Percentiles rank a stretch among this genome's conserved stretches.
These are phyloP conservation scores for Cutaneotrichosporon sp. DNA, from an alignment of 1,284 basidiomycete genomes.

Conservation along the genomic window DNA sequence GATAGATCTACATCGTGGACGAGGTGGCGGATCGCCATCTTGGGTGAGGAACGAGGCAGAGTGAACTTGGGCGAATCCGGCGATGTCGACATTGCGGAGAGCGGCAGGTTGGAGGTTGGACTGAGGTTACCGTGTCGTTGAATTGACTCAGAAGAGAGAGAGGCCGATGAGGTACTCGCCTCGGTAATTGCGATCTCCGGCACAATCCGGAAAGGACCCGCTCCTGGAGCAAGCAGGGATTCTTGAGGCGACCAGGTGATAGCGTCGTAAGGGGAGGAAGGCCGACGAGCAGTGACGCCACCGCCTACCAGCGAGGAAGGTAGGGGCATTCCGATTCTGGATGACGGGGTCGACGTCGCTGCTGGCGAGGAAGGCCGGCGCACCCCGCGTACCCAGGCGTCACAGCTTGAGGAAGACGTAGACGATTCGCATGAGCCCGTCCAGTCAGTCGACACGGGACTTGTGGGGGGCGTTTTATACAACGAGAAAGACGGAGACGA, in stretches of 20 bases:
- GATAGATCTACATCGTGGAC: not conserved
- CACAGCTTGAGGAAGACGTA: not conserved
- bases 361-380: not conserved
- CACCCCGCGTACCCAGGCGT: not conserved
- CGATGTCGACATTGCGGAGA: not conserved
- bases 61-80: not conserved
- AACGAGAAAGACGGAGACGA: slow-evolving; percentile 36
- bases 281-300: not conserved
- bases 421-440: not conserved
- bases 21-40: not conserved
- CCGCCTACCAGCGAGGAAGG: not conserved
- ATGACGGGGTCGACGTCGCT: too few relatives aligned
- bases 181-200: not conserved
- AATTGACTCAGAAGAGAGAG: not conserved
- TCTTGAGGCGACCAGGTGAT: not conserved
- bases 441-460: not conserved
- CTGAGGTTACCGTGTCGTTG: not conserved
- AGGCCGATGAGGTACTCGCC: not conserved
- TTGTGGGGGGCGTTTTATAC: not conserved
- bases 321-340: not conserved
- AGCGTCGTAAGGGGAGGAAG: not conserved
- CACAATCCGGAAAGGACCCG: not conserved
- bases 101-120: not conserved
- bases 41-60: not conserved
- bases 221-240: not conserved